Evolutionary conservation across 306 rosid species (phyloP).

Genomic region (Sphenostylis stenocarpa): DNA sequence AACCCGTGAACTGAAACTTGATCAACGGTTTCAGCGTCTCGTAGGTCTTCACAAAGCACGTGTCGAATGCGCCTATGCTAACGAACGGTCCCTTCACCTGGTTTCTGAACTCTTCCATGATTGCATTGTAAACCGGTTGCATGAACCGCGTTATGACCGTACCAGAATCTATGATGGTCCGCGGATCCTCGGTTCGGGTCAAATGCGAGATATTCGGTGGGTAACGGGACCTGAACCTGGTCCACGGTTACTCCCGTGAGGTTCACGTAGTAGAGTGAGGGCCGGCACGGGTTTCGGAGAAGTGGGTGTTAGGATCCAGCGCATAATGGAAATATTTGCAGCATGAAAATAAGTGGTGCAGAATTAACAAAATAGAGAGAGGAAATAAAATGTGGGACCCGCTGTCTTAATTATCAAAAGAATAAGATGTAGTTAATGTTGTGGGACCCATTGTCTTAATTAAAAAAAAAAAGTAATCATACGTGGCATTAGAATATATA

Average conservation of each 20-base stretch:
- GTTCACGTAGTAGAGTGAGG: conserved; percentile 72
- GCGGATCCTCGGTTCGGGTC: conserved; percentile 60
- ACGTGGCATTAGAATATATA: too few species aligned
- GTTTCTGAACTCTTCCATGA: conserved; percentile 71
- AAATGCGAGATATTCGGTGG: conserved; percentile 44
- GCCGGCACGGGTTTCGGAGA: conserved; percentile 60
- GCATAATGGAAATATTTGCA: too few species aligned
- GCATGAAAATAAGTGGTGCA: too few species aligned
- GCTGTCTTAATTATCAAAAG: too few species aligned
- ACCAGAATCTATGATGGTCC: conserved; percentile 77
- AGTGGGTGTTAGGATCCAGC: too few species aligned
- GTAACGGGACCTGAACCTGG: conserved; percentile 39
- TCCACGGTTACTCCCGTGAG: conserved; percentile 71
- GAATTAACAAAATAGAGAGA: too few species aligned
- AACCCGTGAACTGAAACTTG: conserved; percentile 46
- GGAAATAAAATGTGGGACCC: too few species aligned
- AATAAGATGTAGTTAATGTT: too few species aligned
- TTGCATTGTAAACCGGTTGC: conserved; percentile 55
- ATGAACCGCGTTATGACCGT: conserved; percentile 68
- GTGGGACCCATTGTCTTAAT: too few species aligned
- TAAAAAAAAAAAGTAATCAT: too few species aligned
- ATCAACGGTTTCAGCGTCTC: conserved; percentile 50
- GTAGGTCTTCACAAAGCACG: conserved; percentile 50
- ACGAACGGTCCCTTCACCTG: conserved; percentile 56
- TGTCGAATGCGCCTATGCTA: conserved; percentile 67